phyloP scores from a whole-genome alignment of 2,329 filamentous ascomycete species.

The Apiospora rasikravindrae region DNA sequence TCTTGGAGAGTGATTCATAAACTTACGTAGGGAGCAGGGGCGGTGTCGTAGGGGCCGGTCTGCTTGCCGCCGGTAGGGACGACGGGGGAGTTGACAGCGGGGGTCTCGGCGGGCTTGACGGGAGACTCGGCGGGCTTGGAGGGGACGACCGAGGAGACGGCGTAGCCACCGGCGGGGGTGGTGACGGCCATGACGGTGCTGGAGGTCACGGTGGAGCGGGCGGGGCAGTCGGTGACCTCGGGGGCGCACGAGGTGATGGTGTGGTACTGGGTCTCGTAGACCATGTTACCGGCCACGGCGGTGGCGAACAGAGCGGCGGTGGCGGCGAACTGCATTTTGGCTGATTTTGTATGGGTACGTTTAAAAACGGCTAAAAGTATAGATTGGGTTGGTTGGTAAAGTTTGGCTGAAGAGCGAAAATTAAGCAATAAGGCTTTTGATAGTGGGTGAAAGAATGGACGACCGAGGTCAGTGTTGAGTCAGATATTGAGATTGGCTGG shows the following conservation, averaged over 20 bases:
- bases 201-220: conserved; percentile 45
- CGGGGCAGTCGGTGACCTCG: conserved; percentile 67
- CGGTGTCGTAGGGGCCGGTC: conserved; percentile 27
- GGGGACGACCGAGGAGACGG: conserved; percentile 21
- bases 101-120: not conserved
- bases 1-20: not conserved
- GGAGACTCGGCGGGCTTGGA: not conserved
- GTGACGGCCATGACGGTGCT: conserved; percentile 48
- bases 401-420: conserved; percentile 24
- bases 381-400: conserved; percentile 27
- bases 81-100: not conserved
- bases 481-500: conserved; percentile 46
- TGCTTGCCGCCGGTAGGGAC: conserved; percentile 25
- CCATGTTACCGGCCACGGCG: conserved; percentile 50
- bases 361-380: conserved; percentile 35
- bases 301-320: conserved; percentile 56
- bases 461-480: conserved; percentile 58
- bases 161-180: conserved; percentile 27
- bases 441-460: conserved; percentile 57
- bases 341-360: conserved; percentile 36
- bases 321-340: conserved; percentile 69
- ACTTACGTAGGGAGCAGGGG: conserved; percentile 11
- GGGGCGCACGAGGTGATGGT: conserved; percentile 67
- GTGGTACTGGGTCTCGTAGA: conserved; percentile 63
- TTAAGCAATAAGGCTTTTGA: conserved; percentile 39